Evolutionary conservation across 257 asterid species (phyloP), one percentile per base, ranked within the genome.

Genomic region (Ballota nigra): DNA sequence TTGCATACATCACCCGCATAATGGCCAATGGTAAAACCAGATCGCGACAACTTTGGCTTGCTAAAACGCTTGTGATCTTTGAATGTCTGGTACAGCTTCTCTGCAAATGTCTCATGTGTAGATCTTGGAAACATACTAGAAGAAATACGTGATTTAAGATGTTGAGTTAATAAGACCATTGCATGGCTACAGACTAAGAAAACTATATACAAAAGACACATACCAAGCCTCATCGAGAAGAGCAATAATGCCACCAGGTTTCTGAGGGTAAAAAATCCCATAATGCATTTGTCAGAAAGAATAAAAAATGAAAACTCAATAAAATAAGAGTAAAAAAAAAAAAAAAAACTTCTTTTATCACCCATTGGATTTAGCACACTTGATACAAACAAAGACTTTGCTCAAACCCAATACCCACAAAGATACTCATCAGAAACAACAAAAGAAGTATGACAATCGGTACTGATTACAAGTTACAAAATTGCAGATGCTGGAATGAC

Each of bases 201-300:
- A 63, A 23, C 26, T 53, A 45, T 56, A 74, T 29, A 4, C 22
- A 40, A 41, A 56, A 59, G 51, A 45, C 41, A 82, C 91, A 47
- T 90, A 92, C 98, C 98, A 92, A 69, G 97, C 97, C 82, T 92
- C 98, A 73, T 92, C 98, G 63, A 92, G 95, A 79, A 92, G 98
- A 84, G 98, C 90, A 72, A 92, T 84, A 29, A 92, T 88, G 49
- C 98, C 98, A 24, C 98, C 98, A 66, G 98, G 98, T 88, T 92
- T 92, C 98, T 92, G 92, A 28, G 77, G 77, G 69, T 45, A 67
- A 76, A 26, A 52, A 73, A 75, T 51, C 13, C 58, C 53, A 62
- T 57, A 28, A 74, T 60, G 51, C 6, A 38, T 24, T 63, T 36
- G 16, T 59, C 22, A 41, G 45, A 55, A 31, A 38, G 36, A 65